Percentiles rank a stretch among this genome's conserved stretches.
Evolutionary conservation across 768 basidiomycete species (phyloP).

Genomic region (Favolaschia claudopus): DNA sequence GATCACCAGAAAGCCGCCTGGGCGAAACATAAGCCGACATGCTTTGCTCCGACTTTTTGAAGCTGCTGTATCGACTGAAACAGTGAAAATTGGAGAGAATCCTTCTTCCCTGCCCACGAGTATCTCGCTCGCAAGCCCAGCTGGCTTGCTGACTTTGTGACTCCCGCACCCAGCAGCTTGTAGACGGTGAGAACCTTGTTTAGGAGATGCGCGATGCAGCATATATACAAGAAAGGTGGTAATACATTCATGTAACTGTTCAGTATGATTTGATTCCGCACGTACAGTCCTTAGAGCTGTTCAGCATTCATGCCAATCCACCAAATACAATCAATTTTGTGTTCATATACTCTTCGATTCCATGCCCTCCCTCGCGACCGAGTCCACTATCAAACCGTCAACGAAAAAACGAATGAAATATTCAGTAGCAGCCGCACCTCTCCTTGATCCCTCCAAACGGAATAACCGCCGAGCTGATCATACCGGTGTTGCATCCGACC

Average conservation of each 20-base stretch:
- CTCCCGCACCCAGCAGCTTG: no score
- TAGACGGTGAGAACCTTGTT: no score
- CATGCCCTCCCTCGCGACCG: constrained; percentile 89
- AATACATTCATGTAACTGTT: no score
- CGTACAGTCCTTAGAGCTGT: no score
- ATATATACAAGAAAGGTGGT: no score
- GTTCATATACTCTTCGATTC: constrained; percentile 90
- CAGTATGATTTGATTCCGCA: no score
- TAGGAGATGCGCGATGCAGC: no score
- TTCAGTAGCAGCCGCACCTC: constrained; percentile 45
- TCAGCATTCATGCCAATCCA: constrained; percentile 57
- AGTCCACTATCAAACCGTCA: constrained; percentile 47
- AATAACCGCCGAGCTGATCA: constrained; percentile 80
- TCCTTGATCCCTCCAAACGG: constrained; percentile 94
- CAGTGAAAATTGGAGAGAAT: not conserved
- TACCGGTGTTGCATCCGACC: constrained; percentile 84
- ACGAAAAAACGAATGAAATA: constrained; percentile 1
- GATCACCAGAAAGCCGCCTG: constrained; percentile 48
- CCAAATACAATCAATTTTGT: constrained; percentile 85
- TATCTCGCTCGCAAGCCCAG: not conserved
- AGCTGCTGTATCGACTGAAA: not conserved
- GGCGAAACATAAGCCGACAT: constrained; percentile 42
- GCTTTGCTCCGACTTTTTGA: constrained; percentile 44
- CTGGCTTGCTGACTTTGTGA: not conserved
- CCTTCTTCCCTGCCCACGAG: not conserved